These are phyloP conservation scores for Quillaja saponaria DNA, from an alignment of 306 rosid species.

Conservation along the genomic window DNA sequence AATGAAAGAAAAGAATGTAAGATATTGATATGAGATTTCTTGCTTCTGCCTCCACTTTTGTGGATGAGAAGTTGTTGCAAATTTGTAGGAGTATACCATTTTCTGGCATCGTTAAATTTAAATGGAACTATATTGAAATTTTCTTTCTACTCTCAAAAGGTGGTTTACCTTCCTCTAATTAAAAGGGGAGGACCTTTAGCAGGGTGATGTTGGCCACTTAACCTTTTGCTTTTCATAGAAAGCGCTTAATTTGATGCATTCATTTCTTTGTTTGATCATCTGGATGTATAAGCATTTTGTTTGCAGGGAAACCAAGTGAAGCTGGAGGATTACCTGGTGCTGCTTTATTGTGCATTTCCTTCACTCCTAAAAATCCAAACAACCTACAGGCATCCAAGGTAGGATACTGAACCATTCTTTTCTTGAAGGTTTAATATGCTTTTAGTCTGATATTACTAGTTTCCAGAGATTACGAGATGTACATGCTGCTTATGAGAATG, in stretches of 20 bases:
- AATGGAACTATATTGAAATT: neutral
- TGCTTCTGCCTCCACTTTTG: conserved; percentile 9
- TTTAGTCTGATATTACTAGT: conserved; percentile 30
- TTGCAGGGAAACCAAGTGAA: conserved; percentile 59
- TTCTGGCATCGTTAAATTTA: conserved; percentile 25
- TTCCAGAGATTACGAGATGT: conserved; percentile 59
- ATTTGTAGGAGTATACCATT: conserved; percentile 8
- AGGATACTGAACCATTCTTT: conserved; percentile 38
- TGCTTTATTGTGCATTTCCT: conserved; percentile 69
- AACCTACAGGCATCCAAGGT: conserved; percentile 55
- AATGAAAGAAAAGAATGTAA: conserved; percentile 14
- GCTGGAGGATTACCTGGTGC: conserved; percentile 82
- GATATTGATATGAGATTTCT: conserved; percentile 6
- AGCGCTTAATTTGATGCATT: conserved; percentile 22
- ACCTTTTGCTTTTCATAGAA: conserved; percentile 2
- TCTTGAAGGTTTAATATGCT: conserved; percentile 22
- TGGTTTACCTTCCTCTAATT: conserved; percentile 17
- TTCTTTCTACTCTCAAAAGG: conserved; percentile 6
- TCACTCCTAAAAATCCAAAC: conserved; percentile 65
- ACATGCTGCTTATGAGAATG: conserved; percentile 68
- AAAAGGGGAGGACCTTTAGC: conserved; percentile 9
- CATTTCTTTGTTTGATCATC: conserved; percentile 21
- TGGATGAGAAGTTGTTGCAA: conserved; percentile 2
- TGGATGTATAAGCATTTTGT: conserved; percentile 29
- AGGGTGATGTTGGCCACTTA: conserved; percentile 15